Evolutionary conservation across 1,139 yeast genomes (phyloP).

Genomic region (Entelexis paramagnoliae): DNA sequence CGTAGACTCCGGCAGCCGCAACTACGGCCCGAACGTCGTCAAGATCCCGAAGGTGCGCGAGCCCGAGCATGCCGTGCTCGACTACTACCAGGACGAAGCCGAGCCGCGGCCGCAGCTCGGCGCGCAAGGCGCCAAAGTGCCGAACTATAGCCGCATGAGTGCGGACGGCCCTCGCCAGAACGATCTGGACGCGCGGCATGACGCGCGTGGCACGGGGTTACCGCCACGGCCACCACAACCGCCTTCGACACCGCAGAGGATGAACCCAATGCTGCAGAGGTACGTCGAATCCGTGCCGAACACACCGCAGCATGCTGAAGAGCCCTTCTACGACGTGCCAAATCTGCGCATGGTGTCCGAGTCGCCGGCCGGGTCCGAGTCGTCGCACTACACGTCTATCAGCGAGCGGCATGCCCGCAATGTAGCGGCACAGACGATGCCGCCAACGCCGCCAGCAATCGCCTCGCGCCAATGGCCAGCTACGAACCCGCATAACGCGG

Average conservation of each 20-base stretch:
- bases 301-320: not conserved
- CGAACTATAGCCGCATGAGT: slow-evolving; percentile 20
- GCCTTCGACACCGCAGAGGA: not conserved
- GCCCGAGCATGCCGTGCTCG: slow-evolving; percentile 18
- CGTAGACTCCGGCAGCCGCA: slow-evolving; percentile 26
- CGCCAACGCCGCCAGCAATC: not conserved
- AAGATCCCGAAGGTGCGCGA: slow-evolving; percentile 27
- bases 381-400: slow-evolving; percentile 18
- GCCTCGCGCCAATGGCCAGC: not conserved
- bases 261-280: slow-evolving; percentile 12
- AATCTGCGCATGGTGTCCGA: slow-evolving; percentile 7
- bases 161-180: slow-evolving; percentile 2
- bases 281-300: slow-evolving; percentile 4
- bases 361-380: slow-evolving; percentile 16
- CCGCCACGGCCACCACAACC: too few relatives aligned
- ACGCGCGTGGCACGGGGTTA: not conserved
- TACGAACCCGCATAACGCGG: not conserved
- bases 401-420: slow-evolving; percentile 14
- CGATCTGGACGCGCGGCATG: not conserved
- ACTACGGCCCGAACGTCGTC: slow-evolving; percentile 30
- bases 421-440: not conserved
- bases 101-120: slow-evolving; percentile 4
- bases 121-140: slow-evolving; percentile 1
- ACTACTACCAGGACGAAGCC: slow-evolving; percentile 16
- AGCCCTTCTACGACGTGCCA: slow-evolving; percentile 11